A percentile compares a stretch with the other conserved stretches of the same genome.
Evolutionary conservation across 495 filamentous ascomycete genomes (phyloP).

Genomic region (Penicillium pulvis): DNA sequence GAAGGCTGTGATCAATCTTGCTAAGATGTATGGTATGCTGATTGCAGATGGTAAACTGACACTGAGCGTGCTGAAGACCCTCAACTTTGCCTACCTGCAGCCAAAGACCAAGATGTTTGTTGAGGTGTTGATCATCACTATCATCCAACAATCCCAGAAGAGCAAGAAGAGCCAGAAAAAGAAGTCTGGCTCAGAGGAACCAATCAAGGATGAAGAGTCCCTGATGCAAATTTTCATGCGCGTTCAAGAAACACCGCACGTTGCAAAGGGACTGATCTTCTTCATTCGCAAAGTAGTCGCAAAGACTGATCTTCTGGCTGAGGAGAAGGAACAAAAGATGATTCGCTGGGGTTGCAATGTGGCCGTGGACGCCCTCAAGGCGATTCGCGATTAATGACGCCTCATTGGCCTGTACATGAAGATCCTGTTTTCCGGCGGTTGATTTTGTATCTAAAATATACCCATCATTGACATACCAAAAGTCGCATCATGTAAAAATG

Average conservation of each 20-base stretch:
- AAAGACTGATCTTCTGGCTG: conserved; percentile 68
- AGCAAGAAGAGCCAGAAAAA: conserved; percentile 32
- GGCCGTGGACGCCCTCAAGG: conserved; percentile 59
- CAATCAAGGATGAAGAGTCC: conserved; percentile 49
- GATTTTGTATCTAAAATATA: conserved; percentile 28
- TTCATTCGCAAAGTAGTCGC: conserved; percentile 77
- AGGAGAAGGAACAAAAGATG: conserved; percentile 55
- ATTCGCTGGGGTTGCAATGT: conserved; percentile 73
- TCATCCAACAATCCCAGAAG: conserved; percentile 65
- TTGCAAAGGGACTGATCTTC: conserved; percentile 71
- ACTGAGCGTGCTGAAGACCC: conserved; percentile 69
- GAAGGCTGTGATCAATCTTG: conserved; percentile 82
- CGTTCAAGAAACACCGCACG: conserved; percentile 58
- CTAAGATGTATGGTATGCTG: conserved; percentile 78
- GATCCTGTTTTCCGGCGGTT: conserved; percentile 10
- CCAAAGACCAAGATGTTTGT: conserved; percentile 73
- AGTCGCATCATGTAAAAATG: conserved; percentile 11
- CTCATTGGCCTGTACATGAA: neutral
- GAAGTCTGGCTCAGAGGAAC: conserved; percentile 27
- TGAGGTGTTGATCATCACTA: conserved; percentile 75
- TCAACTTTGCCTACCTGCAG: conserved; percentile 79
- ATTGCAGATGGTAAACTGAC: conserved; percentile 66
- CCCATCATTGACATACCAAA: conserved; percentile 22
- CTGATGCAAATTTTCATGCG: conserved; percentile 68
- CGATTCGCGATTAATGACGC: conserved; percentile 35